Base-by-base conservation (phyloP, 2,329 filamentous ascomycete genomes). In the Sporothrix variecibatus region DNA sequence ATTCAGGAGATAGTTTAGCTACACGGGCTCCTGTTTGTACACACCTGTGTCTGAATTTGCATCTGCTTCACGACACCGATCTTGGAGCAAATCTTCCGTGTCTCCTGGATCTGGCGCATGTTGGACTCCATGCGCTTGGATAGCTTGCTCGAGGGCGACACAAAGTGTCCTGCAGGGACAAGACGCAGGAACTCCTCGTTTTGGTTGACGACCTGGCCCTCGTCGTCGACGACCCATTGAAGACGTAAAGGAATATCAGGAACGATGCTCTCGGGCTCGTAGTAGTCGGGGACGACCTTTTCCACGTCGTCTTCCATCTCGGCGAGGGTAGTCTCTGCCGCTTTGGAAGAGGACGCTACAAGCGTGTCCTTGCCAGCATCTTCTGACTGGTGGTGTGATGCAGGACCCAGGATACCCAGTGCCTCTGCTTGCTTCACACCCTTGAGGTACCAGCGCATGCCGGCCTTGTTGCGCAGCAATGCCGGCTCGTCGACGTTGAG, bases 1-100 rank as follows among this genome's bases (percentile, higher is more conserved):
- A 4, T 40, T 15, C 4, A 17, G 3, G 3, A 20, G 1, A 4
- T 20, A 49, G 15, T 3, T 51, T 51, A 51, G 46, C 6, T n/a
- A 28, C 12, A 60, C 9, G 31, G 12, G 31, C 20, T 12, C 40
- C 23, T 17, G n/a, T 5, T 56, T n/a, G 6, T 31, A 68, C 79
- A 56, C 89, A 94, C 93, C 88, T 98, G 96, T 71, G 94, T 94
- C 82, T 99, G 96, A 72, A 98, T 90, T 83, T 99, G 96, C 96
- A 99, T 99, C 84, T 99, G 96, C 85, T 98, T 99, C 81, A 99
- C 96, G 76, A 99, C 94, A 68, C 94, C 92, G 81, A 99, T 97
- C 84, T 98, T 99, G 12, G 94, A 94, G 79, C 94, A 97, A 40
- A 99, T 88, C 81, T 98, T 98, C 78, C 96, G 89, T 0, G 96